Percentiles rank a stretch among this genome's conserved stretches.
These are phyloP conservation scores for Trifolium repens DNA, from an alignment of 306 rosid genomes.

Conservation along the genomic window DNA sequence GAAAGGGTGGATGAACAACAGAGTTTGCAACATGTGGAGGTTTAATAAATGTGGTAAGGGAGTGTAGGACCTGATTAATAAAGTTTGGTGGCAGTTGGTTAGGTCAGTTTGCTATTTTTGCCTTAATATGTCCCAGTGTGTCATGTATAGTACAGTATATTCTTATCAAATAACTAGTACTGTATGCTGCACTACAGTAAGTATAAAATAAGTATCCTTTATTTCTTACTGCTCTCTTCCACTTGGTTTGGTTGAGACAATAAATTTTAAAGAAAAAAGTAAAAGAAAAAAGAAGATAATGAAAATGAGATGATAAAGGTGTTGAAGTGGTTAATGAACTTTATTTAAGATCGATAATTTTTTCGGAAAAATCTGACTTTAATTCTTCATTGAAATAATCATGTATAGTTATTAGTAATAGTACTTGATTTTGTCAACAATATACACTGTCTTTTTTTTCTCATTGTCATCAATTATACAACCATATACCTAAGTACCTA, in stretches of 20 bases:
- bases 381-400: too few relatives aligned
- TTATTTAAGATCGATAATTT: too few relatives aligned
- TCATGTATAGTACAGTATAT: not conserved
- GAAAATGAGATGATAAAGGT: too few relatives aligned
- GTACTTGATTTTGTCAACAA: not conserved
- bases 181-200: not conserved
- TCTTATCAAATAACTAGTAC: not conserved
- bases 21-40: not conserved
- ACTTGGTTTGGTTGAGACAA: not conserved
- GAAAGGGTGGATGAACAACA: not conserved
- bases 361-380: too few relatives aligned
- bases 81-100: conserved; percentile 11
- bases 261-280: not conserved
- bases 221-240: not conserved
- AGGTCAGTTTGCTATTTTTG: not conserved
- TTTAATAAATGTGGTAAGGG: not conserved
- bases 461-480: too few relatives aligned
- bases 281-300: too few relatives aligned
- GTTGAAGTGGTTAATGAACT: too few relatives aligned
- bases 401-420: not conserved
- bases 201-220: not conserved
- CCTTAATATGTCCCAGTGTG: not conserved
- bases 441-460: not conserved
- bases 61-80: conserved; percentile 15
- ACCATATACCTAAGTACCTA: not conserved